phyloP scores from a whole-genome alignment of 1,284 basidiomycete genomes.

The Anthracocystis panici-leucophaei region DNA sequence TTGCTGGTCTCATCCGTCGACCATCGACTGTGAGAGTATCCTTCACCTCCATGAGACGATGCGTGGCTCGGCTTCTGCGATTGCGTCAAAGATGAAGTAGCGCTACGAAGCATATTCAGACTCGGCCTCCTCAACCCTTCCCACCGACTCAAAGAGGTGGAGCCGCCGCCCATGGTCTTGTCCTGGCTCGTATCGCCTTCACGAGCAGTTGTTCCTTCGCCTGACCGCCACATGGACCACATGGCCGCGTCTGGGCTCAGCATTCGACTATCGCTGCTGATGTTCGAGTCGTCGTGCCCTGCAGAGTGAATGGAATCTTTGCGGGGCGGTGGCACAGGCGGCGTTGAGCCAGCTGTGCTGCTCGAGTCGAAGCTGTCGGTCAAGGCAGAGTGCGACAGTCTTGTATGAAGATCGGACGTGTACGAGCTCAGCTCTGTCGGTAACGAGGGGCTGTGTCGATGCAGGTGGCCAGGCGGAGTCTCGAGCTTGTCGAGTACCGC shows the following conservation, averaged over 20 bases:
- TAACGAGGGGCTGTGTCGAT: constrained; percentile 44
- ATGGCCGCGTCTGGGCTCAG: constrained; percentile 24
- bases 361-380: constrained; percentile 11
- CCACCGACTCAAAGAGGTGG: constrained; percentile 24
- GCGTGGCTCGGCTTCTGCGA: constrained; percentile 30
- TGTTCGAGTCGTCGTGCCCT: not conserved
- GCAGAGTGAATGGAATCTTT: constrained; percentile 39
- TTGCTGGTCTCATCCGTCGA: constrained; percentile 20
- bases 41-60: constrained; percentile 16
- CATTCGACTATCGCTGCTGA: constrained; percentile 16
- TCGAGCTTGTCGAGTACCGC: constrained; percentile 17
- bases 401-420: constrained; percentile 11
- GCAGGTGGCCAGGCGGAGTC: constrained; percentile 26
- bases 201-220: not conserved
- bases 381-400: constrained; percentile 2
- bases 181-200: constrained; percentile 14
- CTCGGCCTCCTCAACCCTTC: constrained; percentile 38
- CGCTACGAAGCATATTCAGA: constrained; percentile 41
- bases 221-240: constrained; percentile 25
- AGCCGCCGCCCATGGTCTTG: not conserved
- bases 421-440: constrained; percentile 43
- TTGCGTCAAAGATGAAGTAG: constrained; percentile 31
- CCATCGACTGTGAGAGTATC: constrained; percentile 19
- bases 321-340: constrained; percentile 38
- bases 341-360: constrained; percentile 15